Evolutionary conservation across 2,329 filamentous ascomycete species (phyloP).

Genomic region (Cercospora sp.): DNA sequence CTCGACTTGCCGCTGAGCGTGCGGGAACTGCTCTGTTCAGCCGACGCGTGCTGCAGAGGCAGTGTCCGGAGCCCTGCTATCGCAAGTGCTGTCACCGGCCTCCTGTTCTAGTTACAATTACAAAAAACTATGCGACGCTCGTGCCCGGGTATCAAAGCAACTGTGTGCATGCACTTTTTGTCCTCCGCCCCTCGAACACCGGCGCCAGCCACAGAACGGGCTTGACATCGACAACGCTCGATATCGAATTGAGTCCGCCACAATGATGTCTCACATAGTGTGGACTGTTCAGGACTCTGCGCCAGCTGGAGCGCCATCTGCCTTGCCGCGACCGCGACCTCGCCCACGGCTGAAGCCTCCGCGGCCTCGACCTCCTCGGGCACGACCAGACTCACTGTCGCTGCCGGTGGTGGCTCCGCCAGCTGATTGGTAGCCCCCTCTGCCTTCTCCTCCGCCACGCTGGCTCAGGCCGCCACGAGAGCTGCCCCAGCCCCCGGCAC

Average conservation of each 20-base stretch:
- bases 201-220: background rate
- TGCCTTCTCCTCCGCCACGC: slow-evolving; percentile 59
- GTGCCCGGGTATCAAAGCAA: slow-evolving; percentile 26
- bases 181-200: background rate
- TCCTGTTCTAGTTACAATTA: slow-evolving; percentile 21
- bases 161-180: slow-evolving; percentile 11
- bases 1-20: background rate
- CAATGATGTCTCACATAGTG: background rate
- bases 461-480: slow-evolving; percentile 57
- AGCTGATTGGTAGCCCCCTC: slow-evolving; percentile 38
- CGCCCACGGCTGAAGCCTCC: slow-evolving; percentile 55
- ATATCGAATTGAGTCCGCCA: background rate
- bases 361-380: slow-evolving; percentile 47
- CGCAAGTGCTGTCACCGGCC: background rate
- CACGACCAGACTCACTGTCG: slow-evolving; percentile 69
- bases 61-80: background rate
- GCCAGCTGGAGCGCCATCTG: slow-evolving; percentile 29
- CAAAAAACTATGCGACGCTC: slow-evolving; percentile 20
- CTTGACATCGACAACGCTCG: background rate
- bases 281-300: slow-evolving; percentile 34
- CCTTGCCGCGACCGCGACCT: slow-evolving; percentile 42
- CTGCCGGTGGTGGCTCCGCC: slow-evolving; percentile 49
- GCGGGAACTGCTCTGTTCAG: background rate
- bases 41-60: background rate
- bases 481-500: slow-evolving; percentile 63